phyloP scores from a whole-genome alignment of 2,329 filamentous ascomycete genomes.

The Apiospora sp. region DNA sequence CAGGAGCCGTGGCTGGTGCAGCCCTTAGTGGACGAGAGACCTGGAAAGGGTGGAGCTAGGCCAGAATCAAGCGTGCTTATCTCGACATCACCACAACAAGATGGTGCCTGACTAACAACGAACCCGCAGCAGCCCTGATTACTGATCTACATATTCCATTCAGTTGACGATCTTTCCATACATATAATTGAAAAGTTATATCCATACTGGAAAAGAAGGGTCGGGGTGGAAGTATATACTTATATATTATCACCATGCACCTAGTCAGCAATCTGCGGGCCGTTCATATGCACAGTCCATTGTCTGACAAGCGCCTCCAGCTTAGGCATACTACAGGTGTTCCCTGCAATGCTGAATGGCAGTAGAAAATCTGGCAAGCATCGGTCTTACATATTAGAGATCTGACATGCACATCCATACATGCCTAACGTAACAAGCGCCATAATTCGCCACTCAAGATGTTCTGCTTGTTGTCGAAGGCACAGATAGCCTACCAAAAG shows the following conservation, averaged over 20 bases:
- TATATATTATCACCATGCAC: neutral
- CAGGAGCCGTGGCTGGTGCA: neutral
- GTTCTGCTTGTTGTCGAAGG: neutral
- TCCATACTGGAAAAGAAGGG: neutral
- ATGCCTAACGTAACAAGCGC: neutral
- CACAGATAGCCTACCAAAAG: no score
- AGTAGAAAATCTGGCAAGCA: neutral
- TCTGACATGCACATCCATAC: neutral
- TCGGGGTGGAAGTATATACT: neutral
- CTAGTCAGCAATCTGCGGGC: neutral
- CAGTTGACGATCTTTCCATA: neutral
- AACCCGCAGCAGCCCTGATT: neutral
- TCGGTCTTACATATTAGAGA: neutral
- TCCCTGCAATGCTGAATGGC: neutral
- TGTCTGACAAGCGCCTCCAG: neutral
- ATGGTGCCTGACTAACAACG: conserved; percentile 1
- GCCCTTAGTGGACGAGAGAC: neutral
- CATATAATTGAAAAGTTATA: neutral
- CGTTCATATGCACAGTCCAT: neutral
- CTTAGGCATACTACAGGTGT: neutral
- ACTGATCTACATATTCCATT: neutral
- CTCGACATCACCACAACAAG: neutral
- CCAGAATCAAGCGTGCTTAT: conserved; percentile 19
- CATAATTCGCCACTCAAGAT: neutral
- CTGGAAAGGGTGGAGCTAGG: neutral